phyloP scores from a whole-genome alignment of 495 filamentous ascomycete species.

The Chaetomidium leptoderma region DNA sequence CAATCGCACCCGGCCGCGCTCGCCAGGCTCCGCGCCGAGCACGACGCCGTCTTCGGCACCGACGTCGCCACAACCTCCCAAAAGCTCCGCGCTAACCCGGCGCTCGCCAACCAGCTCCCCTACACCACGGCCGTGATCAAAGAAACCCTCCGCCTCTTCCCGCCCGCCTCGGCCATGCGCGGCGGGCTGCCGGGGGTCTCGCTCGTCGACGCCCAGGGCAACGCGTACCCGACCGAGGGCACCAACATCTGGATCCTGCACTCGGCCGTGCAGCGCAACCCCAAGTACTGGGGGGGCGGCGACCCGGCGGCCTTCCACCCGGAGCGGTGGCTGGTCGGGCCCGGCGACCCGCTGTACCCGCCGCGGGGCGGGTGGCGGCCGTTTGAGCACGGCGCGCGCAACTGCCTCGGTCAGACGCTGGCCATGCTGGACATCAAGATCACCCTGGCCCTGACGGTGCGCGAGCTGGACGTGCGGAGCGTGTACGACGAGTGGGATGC shows the following conservation, averaged over 20 bases:
- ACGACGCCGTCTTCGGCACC: constrained; percentile 15
- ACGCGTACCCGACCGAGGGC: background rate
- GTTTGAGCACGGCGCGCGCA: constrained; percentile 45
- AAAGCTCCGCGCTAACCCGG: background rate
- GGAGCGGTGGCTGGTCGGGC: constrained; percentile 4
- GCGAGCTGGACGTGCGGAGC: no score
- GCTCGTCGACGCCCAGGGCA: background rate
- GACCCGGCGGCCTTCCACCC: background rate
- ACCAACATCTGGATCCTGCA: background rate
- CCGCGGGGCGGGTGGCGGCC: constrained; percentile 26
- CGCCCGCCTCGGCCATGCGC: background rate
- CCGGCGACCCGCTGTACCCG: background rate
- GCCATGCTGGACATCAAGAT: constrained; percentile 41
- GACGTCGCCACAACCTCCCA: constrained; percentile 2
- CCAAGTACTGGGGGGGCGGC: background rate
- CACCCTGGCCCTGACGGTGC: constrained; percentile 37
- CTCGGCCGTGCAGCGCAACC: background rate
- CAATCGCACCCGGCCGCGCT: constrained; percentile 6
- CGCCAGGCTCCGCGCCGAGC: constrained; percentile 18
- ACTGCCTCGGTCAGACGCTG: constrained; percentile 48
- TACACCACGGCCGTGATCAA: constrained; percentile 21
- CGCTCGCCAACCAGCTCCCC: constrained; percentile 11
- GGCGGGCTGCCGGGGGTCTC: background rate
- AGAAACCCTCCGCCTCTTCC: constrained; percentile 23
- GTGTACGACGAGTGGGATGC: no score